A percentile compares a stretch with the other conserved stretches of the same genome.
These are phyloP conservation scores for Aureobasidium uvarum DNA, from an alignment of 2,329 filamentous ascomycete genomes.

Conservation along the genomic window DNA sequence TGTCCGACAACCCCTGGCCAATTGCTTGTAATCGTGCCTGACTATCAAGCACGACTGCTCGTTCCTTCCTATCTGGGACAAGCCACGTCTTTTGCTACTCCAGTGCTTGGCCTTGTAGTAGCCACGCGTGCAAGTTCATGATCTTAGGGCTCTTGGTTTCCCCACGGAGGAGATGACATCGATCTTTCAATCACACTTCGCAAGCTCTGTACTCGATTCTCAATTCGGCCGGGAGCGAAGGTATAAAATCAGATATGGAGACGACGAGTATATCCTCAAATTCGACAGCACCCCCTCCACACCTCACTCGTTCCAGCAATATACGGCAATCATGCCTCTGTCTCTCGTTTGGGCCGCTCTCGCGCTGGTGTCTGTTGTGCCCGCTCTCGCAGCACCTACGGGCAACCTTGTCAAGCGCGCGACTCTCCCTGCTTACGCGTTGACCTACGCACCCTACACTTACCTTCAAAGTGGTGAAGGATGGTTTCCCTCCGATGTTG, in stretches of 20 bases:
- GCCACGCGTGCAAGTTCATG: background rate
- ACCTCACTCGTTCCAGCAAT: background rate
- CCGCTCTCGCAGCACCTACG: background rate
- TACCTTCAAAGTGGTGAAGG: conserved; percentile 19
- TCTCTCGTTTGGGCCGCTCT: conserved; percentile 1
- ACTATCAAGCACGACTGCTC: background rate
- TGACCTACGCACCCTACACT: conserved; percentile 21
- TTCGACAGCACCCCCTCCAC: background rate
- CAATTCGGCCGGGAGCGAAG: background rate
- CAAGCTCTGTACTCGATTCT: background rate
- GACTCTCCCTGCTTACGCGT: conserved; percentile 16
- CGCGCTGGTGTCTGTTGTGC: background rate
- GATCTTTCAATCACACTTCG: background rate
- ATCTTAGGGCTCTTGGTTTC: background rate
- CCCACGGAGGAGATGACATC: background rate
- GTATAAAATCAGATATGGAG: background rate
- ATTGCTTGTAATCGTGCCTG: background rate
- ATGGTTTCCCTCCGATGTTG: conserved; percentile 20
- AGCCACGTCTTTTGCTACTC: background rate
- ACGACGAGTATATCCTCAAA: background rate
- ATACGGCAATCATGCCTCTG: background rate
- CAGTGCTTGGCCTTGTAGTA: background rate
- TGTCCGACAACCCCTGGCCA: background rate
- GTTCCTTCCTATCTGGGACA: background rate
- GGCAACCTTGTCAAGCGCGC: conserved; percentile 9